Evolutionary conservation across 2,329 filamentous ascomycete genomes (phyloP), one percentile per base, ranked within the genome.

Genomic region (Phoma sp.): DNA sequence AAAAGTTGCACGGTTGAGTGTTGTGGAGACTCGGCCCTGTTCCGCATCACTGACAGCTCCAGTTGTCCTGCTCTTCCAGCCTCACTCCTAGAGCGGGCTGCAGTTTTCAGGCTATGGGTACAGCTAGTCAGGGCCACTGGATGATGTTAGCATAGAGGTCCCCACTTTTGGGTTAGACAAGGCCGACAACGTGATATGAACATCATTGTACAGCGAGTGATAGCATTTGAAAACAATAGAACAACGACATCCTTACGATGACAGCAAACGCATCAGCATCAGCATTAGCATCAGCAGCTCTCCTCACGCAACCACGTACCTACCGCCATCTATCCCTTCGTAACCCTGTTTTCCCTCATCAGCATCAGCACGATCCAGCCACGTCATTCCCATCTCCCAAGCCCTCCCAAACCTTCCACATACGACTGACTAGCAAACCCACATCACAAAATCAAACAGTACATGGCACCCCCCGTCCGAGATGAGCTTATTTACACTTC

Each of bases 1-100:
- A 80, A 55, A 75, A 80, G 65, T 55, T 83, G 55, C 62, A 69
- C 38, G 63, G 56, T 47, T 71, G 58, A 64, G 25, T 43, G 17
- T 15, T 7, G 46, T 45, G 29, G 6, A 51, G 6, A 36, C 17
- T 22, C 1, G 17, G 25, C 19, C 43, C 32, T 32, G 17, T n/a
- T 33, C 19, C 22, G 36, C 37, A 19, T 29, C 25, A 32, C 47
- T 29, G 22, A 33, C 19, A 19, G 41, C 15, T 31, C 13, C 21
- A 32, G 33, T 32, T 22, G 17, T 32, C 5, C 2, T 41, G 36
- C 36, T 15, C 4, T 27, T 13, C 6, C 45, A 36, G 40, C 35
- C 41, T 46, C 36, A 37, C 22, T 46, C 21, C 15, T 22, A 21
- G 24, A 31, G 29, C 17, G 31, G 31, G 4, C 21, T 41, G 22